phyloP scores from a whole-genome alignment of 2,329 filamentous ascomycete genomes.

The Celoporthe dispersa region DNA sequence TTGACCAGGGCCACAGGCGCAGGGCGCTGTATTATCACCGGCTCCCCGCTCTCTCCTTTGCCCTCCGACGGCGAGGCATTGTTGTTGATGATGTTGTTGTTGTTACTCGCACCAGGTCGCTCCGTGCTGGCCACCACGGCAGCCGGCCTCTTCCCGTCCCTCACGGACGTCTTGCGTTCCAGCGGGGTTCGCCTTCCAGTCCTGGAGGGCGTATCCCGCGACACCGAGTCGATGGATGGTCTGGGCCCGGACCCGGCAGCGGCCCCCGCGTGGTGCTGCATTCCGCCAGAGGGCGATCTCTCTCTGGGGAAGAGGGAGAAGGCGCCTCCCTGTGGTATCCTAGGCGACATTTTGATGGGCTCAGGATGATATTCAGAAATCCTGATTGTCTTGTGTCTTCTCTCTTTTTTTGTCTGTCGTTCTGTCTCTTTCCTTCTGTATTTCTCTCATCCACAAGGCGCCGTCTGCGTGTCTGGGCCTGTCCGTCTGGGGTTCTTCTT shows the following conservation, averaged over 20 bases:
- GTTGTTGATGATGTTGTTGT: constrained; percentile 12
- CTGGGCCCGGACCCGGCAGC: constrained; percentile 30
- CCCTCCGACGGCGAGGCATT: constrained; percentile 21
- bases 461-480: constrained; percentile 12
- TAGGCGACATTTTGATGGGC: constrained; percentile 43
- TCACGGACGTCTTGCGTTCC: constrained; percentile 39
- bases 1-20: constrained; percentile 49
- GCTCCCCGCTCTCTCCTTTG: constrained; percentile 32
- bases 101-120: constrained; percentile 18
- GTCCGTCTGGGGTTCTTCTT: neutral
- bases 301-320: constrained; percentile 63
- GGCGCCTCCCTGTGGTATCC: constrained; percentile 47
- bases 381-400: constrained; percentile 1
- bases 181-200: constrained; percentile 41
- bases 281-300: constrained; percentile 49
- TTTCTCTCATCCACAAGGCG: neutral
- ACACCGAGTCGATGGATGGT: constrained; percentile 36
- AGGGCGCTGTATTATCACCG: constrained; percentile 44
- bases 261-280: constrained; percentile 27
- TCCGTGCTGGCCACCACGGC: constrained; percentile 17
- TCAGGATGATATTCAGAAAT: neutral
- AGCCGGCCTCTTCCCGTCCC: constrained; percentile 40
- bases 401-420: neutral
- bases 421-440: neutral
- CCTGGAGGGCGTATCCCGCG: constrained; percentile 35